Evolutionary conservation across 192 early-diverging fungal species (phyloP).

Genomic region (Obelidium mucronatum): DNA sequence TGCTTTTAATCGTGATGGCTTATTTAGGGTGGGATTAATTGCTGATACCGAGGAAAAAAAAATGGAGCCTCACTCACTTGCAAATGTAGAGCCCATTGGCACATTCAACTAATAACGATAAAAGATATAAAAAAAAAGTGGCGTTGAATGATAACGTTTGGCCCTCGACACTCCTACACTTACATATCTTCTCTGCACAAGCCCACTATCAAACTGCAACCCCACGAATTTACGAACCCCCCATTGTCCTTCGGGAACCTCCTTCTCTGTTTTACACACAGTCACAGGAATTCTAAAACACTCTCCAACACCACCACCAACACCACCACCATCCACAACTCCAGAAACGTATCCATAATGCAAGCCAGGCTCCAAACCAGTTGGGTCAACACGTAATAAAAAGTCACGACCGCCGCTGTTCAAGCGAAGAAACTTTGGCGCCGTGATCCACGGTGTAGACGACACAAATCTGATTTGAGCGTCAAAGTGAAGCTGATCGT

Average conservation of each 20-base stretch:
- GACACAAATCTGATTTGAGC: slow-evolving; percentile 74
- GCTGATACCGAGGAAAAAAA: slow-evolving; percentile 41
- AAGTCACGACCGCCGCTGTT: slow-evolving; percentile 61
- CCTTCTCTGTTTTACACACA: slow-evolving; percentile 78
- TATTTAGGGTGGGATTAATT: slow-evolving; percentile 43
- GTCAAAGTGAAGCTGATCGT: slow-evolving; percentile 78
- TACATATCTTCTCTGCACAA: slow-evolving; percentile 77
- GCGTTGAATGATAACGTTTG: no score
- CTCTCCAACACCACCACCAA: slow-evolving; percentile 47
- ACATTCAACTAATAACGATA: slow-evolving; percentile 61
- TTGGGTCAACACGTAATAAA: slow-evolving; percentile 79
- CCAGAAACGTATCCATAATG: slow-evolving; percentile 81
- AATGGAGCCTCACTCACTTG: slow-evolving; percentile 46
- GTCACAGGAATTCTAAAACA: slow-evolving; percentile 86
- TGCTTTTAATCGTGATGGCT: slow-evolving; percentile 41
- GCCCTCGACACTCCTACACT: background rate
- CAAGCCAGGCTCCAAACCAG: slow-evolving; percentile 76
- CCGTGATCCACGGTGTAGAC: slow-evolving; percentile 76
- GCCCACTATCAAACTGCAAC: slow-evolving; percentile 74
- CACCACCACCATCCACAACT: slow-evolving; percentile 70
- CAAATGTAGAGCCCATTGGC: slow-evolving; percentile 84
- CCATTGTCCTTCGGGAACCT: slow-evolving; percentile 31
- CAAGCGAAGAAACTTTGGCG: slow-evolving; percentile 28
- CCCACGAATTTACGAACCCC: slow-evolving; percentile 60
- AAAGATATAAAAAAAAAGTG: background rate